phyloP scores from a whole-genome alignment of 495 filamentous ascomycete species.

The Penicillium canescens region DNA sequence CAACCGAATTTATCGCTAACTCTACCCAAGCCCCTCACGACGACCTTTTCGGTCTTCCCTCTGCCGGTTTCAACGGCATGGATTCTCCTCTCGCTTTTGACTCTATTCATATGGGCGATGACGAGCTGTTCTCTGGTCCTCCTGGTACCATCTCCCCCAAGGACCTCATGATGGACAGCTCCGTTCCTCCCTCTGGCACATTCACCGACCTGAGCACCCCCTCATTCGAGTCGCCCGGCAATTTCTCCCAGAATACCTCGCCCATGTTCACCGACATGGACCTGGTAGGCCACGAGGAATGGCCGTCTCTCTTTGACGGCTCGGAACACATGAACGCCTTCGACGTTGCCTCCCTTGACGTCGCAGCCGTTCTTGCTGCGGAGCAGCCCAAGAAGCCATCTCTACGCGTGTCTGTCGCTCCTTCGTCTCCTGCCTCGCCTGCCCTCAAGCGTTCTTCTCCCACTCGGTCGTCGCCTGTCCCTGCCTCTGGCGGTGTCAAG shows the following conservation, averaged over 20 bases:
- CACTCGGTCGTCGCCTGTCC: conserved; percentile 30
- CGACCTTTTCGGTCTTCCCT: conserved; percentile 37
- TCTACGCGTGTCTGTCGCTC: conserved; percentile 37
- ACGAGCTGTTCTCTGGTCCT: conserved; percentile 17
- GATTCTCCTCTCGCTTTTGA: conserved; percentile 25
- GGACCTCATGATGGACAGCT: conserved; percentile 75
- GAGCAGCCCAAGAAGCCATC: conserved; percentile 31
- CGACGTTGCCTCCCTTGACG: conserved; percentile 26
- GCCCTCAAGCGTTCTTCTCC: conserved; percentile 46
- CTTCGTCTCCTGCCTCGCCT: conserved; percentile 12
- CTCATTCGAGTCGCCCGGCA: conserved; percentile 71
- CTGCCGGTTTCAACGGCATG: conserved; percentile 30
- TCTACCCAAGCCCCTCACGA: conserved; percentile 12
- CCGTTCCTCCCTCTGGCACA: conserved; percentile 78
- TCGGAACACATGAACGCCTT: conserved; percentile 41
- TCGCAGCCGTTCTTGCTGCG: conserved; percentile 27
- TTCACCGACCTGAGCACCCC: conserved; percentile 87
- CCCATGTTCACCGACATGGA: conserved; percentile 56
- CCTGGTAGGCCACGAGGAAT: conserved; percentile 33
- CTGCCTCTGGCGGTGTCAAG: conserved; percentile 39
- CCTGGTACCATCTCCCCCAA: conserved; percentile 79
- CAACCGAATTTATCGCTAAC: conserved; percentile 9
- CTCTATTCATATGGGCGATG: conserved; percentile 11
- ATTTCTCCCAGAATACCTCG: conserved; percentile 69
- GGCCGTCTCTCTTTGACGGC: conserved; percentile 63